phyloP scores from a whole-genome alignment of 176 grass and related monocot species.

The Melocanna baccifera region DNA sequence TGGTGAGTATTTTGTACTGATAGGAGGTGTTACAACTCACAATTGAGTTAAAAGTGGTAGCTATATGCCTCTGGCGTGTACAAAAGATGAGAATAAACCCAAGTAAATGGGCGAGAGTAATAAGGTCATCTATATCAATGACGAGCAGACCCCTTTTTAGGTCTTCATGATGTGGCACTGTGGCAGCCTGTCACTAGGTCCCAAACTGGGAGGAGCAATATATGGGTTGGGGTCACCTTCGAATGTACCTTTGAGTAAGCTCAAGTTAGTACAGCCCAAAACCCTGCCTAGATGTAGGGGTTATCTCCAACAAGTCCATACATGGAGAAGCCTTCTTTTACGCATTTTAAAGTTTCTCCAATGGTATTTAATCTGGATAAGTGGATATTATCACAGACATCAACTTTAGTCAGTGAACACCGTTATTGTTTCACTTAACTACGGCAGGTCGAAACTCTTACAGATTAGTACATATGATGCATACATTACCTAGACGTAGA shows the following conservation, averaged over 20 bases:
- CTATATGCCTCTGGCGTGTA: background rate
- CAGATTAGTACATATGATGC: background rate
- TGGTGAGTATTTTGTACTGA: background rate
- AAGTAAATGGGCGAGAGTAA: background rate
- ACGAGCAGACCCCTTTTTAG: background rate
- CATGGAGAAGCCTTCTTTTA: background rate
- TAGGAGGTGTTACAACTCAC: background rate
- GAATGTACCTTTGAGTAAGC: background rate
- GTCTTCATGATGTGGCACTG: background rate
- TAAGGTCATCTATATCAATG: background rate
- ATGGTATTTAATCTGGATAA: background rate
- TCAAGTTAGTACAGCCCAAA: background rate
- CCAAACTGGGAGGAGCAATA: background rate
- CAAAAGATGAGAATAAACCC: background rate
- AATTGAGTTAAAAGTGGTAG: background rate
- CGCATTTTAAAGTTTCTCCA: background rate
- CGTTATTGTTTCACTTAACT: background rate
- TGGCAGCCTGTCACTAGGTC: background rate
- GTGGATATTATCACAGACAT: background rate
- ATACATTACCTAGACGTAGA: background rate
- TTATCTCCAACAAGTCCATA: slow-evolving; percentile 3
- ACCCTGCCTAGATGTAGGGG: background rate
- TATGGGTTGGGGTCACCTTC: background rate
- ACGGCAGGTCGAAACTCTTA: background rate
- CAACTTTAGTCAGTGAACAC: background rate